A percentile compares a stretch with the other conserved stretches of the same genome.
Conservation (phyloP, 1,284 basidiomycete species). For the Ganoderma sinense region DNA sequence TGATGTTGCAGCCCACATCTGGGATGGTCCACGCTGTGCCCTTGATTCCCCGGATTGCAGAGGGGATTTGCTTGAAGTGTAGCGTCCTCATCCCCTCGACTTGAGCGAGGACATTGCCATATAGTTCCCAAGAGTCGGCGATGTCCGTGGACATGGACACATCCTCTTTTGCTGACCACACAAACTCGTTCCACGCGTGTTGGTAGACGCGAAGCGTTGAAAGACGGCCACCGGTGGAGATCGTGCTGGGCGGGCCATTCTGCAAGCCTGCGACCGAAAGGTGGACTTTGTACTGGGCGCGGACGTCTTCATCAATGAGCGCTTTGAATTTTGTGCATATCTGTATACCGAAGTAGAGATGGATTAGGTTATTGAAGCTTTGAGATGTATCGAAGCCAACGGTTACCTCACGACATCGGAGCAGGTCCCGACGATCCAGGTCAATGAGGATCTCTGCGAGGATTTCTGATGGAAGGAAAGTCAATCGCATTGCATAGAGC, state of each 20-base stretch:
- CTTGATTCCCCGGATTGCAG: conserved; percentile 53
- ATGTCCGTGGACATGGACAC: conserved; percentile 51
- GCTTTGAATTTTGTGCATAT: conserved; percentile 51
- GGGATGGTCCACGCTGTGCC: conserved; percentile 55
- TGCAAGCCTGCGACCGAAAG: conserved; percentile 56
- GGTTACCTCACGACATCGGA: conserved; percentile 48
- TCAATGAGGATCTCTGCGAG: conserved; percentile 35
- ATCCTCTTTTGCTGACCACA: conserved; percentile 45
- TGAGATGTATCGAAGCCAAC: background rate
- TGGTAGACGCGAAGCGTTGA: conserved; percentile 51
- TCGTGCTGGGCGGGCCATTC: conserved; percentile 45
- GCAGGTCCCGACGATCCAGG: conserved; percentile 44
- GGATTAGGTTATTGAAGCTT: background rate
- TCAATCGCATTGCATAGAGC: background rate
- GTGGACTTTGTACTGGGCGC: conserved; percentile 60
- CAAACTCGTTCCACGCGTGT: conserved; percentile 54
- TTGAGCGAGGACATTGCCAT: conserved; percentile 65
- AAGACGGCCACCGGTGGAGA: conserved; percentile 47
- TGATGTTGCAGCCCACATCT: conserved; percentile 48
- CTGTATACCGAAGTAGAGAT: conserved; percentile 39
- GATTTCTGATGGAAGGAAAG: conserved; percentile 41
- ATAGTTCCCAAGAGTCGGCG: conserved; percentile 58
- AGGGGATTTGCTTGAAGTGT: conserved; percentile 59
- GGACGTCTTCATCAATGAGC: conserved; percentile 46
- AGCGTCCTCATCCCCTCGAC: conserved; percentile 42